Evolutionary conservation across 2,329 filamentous ascomycete species (phyloP).

Genomic region (Dissoconium aciculare): DNA sequence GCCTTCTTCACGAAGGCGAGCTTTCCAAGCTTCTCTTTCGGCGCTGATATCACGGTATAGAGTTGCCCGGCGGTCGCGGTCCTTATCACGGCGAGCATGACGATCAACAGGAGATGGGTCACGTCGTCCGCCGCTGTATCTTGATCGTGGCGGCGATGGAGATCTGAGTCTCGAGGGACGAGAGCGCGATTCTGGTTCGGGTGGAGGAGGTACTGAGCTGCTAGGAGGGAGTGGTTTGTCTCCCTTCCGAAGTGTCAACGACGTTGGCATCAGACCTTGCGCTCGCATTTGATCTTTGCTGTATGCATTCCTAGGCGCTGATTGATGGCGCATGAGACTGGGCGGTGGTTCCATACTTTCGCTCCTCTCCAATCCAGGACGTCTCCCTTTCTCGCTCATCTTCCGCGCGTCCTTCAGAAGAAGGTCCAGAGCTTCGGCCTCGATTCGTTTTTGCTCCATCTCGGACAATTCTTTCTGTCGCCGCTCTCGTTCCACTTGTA

Average conservation of each 20-base stretch:
- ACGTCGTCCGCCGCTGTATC: slow-evolving; percentile 15
- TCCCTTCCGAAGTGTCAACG: slow-evolving; percentile 19
- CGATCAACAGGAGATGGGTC: slow-evolving; percentile 16
- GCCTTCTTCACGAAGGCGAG: slow-evolving; percentile 15
- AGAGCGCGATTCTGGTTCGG: slow-evolving; percentile 9
- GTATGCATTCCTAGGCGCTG: slow-evolving; percentile 13
- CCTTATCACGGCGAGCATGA: slow-evolving; percentile 5
- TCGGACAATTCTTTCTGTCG: slow-evolving; percentile 25
- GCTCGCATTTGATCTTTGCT: slow-evolving; percentile 19
- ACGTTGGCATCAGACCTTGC: slow-evolving; percentile 21
- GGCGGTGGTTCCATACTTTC: slow-evolving; percentile 28
- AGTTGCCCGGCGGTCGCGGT: slow-evolving; percentile 13
- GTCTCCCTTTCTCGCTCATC: slow-evolving; percentile 37
- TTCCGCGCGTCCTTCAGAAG: slow-evolving; percentile 41
- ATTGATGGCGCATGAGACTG: slow-evolving; percentile 18
- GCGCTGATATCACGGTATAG: slow-evolving; percentile 21
- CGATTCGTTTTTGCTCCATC: slow-evolving; percentile 39
- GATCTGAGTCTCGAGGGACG: slow-evolving; percentile 14
- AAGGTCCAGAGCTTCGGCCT: slow-evolving; percentile 39
- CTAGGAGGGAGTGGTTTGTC: slow-evolving; percentile 11
- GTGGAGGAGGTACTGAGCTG: slow-evolving; percentile 6
- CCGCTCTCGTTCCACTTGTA: slow-evolving; percentile 33
- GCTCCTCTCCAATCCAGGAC: slow-evolving; percentile 35
- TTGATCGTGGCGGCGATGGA: slow-evolving; percentile 17
- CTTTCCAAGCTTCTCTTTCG: slow-evolving; percentile 22